Evolutionary conservation across 306 rosid genomes (phyloP), one percentile per base, ranked within the genome.

Genomic region (Quercus rubra): DNA sequence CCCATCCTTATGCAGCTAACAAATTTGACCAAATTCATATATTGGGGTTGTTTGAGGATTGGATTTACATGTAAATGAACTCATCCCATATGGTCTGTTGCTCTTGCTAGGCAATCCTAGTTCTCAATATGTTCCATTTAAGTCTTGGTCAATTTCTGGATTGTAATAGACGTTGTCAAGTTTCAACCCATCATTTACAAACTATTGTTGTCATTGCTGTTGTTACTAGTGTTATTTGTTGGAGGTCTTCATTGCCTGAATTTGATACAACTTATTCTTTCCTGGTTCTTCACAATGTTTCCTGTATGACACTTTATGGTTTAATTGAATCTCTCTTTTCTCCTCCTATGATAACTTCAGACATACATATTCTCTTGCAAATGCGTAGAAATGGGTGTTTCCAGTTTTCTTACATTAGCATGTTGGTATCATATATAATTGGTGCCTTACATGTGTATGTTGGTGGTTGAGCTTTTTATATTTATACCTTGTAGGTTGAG

Each of bases 401-500:
- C 25, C 52, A 33, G 23, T 31, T 67, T 67, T 6, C 52, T 18
- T 5, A 30, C 41, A 61, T 19, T 76, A 30, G 43, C 49, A 18
- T 12, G 13, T 6, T 15, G 23, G 55, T 63, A 27, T 61, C 9
- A 4, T 55, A 67, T 62, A 8, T 67, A 62, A 51, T 27, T 70
- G 57, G 77, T 85, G 54, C 77, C 70, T 76, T 49, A 49, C 17
- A 12, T 49, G 54, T 49, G 17, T 49, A 12, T 13, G 4, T 49
- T 49, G 54, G 14, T 10, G 54, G 54, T 35, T 81, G 55, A 62
- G 68, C 62, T 80, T 49, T 49, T 55, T 70, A 49, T 58, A 20
- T 66, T 59, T 55, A 41, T 72, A 77, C 49, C 25, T 74, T 88
- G 78, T 74, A 94, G 99, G 97, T 94, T 81, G 99, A 94, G 81